Conservation (phyloP, 108 stramenopile genomes). For the Stephanodiscus minutulus region DNA sequence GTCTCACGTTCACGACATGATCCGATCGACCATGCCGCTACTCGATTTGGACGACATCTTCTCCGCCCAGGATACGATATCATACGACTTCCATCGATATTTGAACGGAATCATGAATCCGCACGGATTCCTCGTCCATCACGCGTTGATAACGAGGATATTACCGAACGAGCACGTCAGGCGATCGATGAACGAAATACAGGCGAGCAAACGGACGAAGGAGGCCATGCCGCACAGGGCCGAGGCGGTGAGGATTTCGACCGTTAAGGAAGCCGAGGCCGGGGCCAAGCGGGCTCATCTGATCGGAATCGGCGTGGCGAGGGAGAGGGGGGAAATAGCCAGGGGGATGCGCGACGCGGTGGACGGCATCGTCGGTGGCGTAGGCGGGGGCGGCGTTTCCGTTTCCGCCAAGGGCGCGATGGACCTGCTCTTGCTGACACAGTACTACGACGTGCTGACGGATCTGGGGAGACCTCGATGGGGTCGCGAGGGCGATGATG, state of each 20-base stretch:
- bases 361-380: conserved; percentile 18
- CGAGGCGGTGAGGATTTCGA: conserved; percentile 55
- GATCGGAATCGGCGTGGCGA: conserved; percentile 64
- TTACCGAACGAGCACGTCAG: conserved; percentile 60
- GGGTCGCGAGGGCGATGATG: not conserved
- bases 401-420: conserved; percentile 58
- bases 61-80: conserved; percentile 82
- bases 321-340: conserved; percentile 52
- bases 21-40: conserved; percentile 56
- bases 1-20: conserved; percentile 51
- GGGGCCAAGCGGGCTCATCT: conserved; percentile 60
- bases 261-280: conserved; percentile 70
- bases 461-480: conserved; percentile 13
- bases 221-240: conserved; percentile 53
- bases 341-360: conserved; percentile 53
- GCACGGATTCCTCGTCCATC: conserved; percentile 51
- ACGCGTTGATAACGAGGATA: conserved; percentile 70
- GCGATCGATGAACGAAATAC: conserved; percentile 84
- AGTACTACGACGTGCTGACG: conserved; percentile 65
- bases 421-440: conserved; percentile 65
- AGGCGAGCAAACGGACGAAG: conserved; percentile 60
- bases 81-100: conserved; percentile 44
- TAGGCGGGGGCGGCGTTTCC: conserved; percentile 11
- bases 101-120: conserved; percentile 39
- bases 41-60: conserved; percentile 63